Evolutionary conservation across 129 eudicot species (phyloP), one percentile per base, ranked within the genome.

Genomic region (Chrysanthemum lavandulifolium): DNA sequence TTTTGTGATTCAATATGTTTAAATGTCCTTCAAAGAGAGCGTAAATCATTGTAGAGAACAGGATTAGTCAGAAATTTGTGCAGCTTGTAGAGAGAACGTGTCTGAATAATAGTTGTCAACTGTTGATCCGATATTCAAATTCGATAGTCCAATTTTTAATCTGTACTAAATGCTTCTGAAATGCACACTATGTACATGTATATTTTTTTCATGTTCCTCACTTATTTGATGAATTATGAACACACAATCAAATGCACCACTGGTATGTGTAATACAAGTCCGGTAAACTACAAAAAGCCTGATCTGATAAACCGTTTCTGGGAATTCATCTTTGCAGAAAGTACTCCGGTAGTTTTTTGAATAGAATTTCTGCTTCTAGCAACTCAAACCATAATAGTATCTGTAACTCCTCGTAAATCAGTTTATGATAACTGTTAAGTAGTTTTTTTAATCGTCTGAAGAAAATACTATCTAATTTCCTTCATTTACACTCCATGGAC

Each of bases 31-130:
- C 19, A 62, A 43, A 71, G 23, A 54, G 51, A 55, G 12, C 71
- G 73, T 78, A 71, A 65, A 56, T 78, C 73, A 65, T 54, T 52
- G 40, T 10, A 40, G 53, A 62, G 67, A 53, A 54, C 51, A 55
- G 53, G 15, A 11, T 45, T 67, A 13, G 3, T 67, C 50, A 19
- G 21, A 40, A 71, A 14, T 27, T 54, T 78, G 73, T 55, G 73
- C 68, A 78, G 56, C 33, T 78, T 78, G 82, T 72, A 65, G 53
- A 65, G 65, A 64, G 36, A 72, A 55, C 43, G 29, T 25, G 62
- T 65, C 31, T 56, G 68, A 78, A 78, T 78, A 78, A 71, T 48
- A 47, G 23, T 57, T 78, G 53, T 33, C 67, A 55, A 55, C 58
- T 55, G 14, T 65, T 65, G 40, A 71, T 78, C 6, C 13, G 14